Evolutionary conservation across 495 filamentous ascomycete species (phyloP).

Genomic region (Xylaria longipes): DNA sequence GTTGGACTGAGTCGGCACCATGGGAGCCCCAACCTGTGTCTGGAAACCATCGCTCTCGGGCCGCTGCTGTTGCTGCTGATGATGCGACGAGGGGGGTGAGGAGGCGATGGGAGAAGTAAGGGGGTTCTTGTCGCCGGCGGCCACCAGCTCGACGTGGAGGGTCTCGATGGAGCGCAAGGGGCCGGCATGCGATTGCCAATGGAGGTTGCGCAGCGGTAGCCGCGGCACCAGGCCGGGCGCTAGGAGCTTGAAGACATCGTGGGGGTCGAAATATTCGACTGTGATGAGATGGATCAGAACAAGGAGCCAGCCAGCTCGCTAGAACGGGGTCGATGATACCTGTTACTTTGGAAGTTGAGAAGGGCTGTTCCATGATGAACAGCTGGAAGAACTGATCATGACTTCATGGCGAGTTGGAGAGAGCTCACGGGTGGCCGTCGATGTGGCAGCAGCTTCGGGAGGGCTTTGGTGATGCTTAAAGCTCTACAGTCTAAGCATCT

Average conservation of each 20-base stretch:
- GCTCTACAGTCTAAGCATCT: too few relatives aligned
- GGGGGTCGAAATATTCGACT: slow-evolving; percentile 87
- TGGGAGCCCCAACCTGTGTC: slow-evolving; percentile 46
- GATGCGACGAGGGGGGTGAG: slow-evolving; percentile 34
- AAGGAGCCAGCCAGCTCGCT: slow-evolving; percentile 18
- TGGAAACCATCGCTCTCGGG: slow-evolving; percentile 57
- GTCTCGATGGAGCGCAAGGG: slow-evolving; percentile 91
- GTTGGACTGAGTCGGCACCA: slow-evolving; percentile 33
- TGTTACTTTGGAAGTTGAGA: slow-evolving; percentile 75
- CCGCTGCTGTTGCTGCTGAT: slow-evolving; percentile 35
- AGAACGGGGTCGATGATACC: slow-evolving; percentile 48
- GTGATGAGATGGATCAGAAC: slow-evolving; percentile 13
- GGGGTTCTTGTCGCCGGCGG: slow-evolving; percentile 51
- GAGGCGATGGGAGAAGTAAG: slow-evolving; percentile 50
- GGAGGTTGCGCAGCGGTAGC: slow-evolving; percentile 88
- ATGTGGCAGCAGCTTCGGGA: not conserved
- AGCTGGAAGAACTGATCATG: slow-evolving; percentile 32
- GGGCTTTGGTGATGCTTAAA: not conserved
- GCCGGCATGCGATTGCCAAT: slow-evolving; percentile 94
- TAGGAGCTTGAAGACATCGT: slow-evolving; percentile 81
- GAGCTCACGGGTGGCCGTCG: not conserved
- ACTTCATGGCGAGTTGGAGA: slow-evolving; percentile 33
- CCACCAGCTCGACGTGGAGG: slow-evolving; percentile 85
- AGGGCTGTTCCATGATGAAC: slow-evolving; percentile 64
- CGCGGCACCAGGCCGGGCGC: slow-evolving; percentile 75